These are phyloP conservation scores for Geum urbanum DNA, from an alignment of 306 rosid genomes.

Conservation along the genomic window DNA sequence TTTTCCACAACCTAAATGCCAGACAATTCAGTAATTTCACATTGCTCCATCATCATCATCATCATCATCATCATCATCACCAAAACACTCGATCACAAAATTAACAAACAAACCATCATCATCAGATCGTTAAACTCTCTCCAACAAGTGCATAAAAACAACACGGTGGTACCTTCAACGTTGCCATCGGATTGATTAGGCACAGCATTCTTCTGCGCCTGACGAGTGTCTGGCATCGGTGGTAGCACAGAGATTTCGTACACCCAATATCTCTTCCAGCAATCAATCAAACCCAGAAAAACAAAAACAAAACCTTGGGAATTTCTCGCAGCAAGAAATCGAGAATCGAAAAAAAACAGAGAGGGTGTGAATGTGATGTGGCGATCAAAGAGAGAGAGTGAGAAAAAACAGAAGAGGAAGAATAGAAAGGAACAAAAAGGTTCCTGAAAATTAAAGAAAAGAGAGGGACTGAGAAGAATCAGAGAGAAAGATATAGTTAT, in stretches of 20 bases:
- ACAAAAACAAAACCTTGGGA: constrained; percentile 28
- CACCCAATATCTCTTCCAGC: constrained; percentile 29
- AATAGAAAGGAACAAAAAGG: constrained; percentile 14
- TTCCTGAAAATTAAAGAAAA: constrained; percentile 1
- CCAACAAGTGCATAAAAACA: constrained; percentile 20
- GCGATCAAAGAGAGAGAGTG: constrained; percentile 15
- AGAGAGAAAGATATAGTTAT: constrained; percentile 6
- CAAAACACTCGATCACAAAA: constrained; percentile 26
- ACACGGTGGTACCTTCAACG: constrained; percentile 53
- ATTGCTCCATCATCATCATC: constrained; percentile 23
- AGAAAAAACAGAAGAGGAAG: background rate
- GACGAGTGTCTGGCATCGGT: constrained; percentile 90
- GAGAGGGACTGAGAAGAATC: constrained; percentile 12
- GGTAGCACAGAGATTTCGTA: constrained; percentile 38
- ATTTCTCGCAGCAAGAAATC: constrained; percentile 22
- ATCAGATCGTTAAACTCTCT: constrained; percentile 40
- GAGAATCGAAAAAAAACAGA: constrained; percentile 3
- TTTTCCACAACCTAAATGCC: constrained; percentile 27
- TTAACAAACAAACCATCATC: constrained; percentile 5
- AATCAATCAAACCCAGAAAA: constrained; percentile 56
- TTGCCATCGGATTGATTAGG: constrained; percentile 59
- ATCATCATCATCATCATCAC: background rate
- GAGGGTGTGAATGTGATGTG: background rate
- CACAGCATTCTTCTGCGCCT: constrained; percentile 59
- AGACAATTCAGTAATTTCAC: constrained; percentile 30